Conservation (phyloP, 352 stramenopile species). For the Hyaloperonospora arabidopsidis region DNA sequence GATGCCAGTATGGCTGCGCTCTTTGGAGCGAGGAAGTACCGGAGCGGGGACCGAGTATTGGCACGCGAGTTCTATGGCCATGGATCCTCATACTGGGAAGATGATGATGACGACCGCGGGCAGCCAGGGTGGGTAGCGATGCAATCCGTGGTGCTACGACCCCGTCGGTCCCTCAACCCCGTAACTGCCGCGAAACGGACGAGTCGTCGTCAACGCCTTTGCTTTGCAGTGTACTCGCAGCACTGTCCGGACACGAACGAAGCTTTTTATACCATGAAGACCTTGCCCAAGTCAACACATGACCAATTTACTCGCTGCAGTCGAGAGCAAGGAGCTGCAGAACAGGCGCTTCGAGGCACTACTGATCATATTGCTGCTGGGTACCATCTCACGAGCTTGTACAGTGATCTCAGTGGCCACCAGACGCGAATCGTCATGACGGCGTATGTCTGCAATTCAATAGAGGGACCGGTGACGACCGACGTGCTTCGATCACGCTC, state of each 20-base stretch:
- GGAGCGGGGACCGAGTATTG: constrained; percentile 43
- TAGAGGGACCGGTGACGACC: neutral
- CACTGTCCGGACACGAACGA: constrained; percentile 30
- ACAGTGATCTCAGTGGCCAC: constrained; percentile 41
- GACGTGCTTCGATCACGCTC: constrained; percentile 1
- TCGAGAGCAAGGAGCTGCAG: constrained; percentile 1
- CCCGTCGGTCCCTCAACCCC: constrained; percentile 29
- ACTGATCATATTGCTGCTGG: constrained; percentile 58
- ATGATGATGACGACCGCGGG: constrained; percentile 27
- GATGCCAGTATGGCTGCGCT: constrained; percentile 49
- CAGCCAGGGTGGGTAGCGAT: constrained; percentile 35
- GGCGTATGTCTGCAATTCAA: constrained; percentile 36
- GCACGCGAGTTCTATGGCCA: constrained; percentile 25
- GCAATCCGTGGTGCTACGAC: constrained; percentile 41
- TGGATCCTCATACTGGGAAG: constrained; percentile 13
- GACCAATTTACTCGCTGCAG: constrained; percentile 18
- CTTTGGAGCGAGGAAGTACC: constrained; percentile 47
- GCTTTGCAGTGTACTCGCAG: constrained; percentile 53
- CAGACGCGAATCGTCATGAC: constrained; percentile 53
- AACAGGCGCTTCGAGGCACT: constrained; percentile 26
- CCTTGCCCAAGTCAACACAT: constrained; percentile 44
- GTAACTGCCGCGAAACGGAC: constrained; percentile 27
- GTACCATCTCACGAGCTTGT: constrained; percentile 46
- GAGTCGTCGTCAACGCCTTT: constrained; percentile 43
- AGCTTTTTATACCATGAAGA: constrained; percentile 62